Conservation (phyloP, 768 basidiomycete genomes). For the Nevesoporus exiguus region DNA sequence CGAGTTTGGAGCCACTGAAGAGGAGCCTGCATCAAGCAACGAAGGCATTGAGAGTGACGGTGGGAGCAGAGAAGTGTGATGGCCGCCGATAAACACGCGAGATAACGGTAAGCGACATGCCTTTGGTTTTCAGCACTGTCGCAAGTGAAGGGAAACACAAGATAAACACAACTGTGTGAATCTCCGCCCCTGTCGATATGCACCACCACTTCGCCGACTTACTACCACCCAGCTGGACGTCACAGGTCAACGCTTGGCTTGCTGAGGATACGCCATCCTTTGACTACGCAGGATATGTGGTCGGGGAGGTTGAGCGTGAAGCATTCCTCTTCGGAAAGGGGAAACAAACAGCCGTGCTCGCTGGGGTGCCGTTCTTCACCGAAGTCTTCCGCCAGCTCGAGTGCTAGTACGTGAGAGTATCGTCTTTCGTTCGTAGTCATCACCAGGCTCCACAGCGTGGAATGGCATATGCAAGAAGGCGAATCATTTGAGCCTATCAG, state of each 20-base stretch:
- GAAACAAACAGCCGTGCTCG: conserved; percentile 70
- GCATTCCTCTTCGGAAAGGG: conserved; percentile 93
- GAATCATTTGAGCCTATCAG: conserved; percentile 74
- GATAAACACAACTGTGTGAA: neutral
- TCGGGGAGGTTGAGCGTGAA: conserved; percentile 83
- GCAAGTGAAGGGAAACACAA: too few relatives aligned
- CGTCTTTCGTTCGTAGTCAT: neutral
- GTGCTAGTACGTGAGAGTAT: conserved; percentile 69
- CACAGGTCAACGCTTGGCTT: conserved; percentile 77
- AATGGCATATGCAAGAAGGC: conserved; percentile 91
- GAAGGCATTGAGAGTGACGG: too few relatives aligned
- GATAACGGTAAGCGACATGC: too few relatives aligned
- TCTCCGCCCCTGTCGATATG: conserved; percentile 11
- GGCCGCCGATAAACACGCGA: too few relatives aligned
- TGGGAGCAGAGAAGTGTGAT: too few relatives aligned
- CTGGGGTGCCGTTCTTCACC: conserved; percentile 93
- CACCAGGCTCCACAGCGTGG: conserved; percentile 53
- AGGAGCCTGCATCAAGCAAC: too few relatives aligned
- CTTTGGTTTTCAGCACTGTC: too few relatives aligned
- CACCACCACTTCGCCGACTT: conserved; percentile 50
- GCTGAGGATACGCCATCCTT: conserved; percentile 94
- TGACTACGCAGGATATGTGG: conserved; percentile 95
- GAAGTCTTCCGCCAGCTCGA: conserved; percentile 87
- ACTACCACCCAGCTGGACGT: conserved; percentile 92
- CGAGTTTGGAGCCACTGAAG: too few relatives aligned